Evolutionary conservation across 2,329 filamentous ascomycete genomes (phyloP).

Genomic region (Arthrobotrys iridis): DNA sequence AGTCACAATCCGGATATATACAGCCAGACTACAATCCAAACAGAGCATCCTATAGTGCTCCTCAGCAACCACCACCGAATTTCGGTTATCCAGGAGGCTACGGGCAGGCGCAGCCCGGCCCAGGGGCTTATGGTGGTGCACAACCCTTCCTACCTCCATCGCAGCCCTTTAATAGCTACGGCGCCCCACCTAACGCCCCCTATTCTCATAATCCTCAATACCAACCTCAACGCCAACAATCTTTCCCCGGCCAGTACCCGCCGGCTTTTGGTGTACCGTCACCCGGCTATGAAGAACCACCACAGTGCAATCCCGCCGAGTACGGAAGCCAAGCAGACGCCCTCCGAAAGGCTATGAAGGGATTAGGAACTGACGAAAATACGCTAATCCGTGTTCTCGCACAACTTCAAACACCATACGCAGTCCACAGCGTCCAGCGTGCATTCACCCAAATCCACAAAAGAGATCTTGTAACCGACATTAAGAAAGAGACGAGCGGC

Average conservation of each 20-base stretch:
- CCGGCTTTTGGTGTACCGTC: conserved; percentile 58
- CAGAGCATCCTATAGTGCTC: conserved; percentile 55
- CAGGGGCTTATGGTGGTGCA: conserved; percentile 50
- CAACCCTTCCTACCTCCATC: conserved; percentile 59
- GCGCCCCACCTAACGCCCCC: conserved; percentile 40
- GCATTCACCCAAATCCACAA: conserved; percentile 73
- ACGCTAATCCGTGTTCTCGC: conserved; percentile 75
- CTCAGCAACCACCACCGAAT: conserved; percentile 59
- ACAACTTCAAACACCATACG: conserved; percentile 76
- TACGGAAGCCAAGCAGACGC: conserved; percentile 74
- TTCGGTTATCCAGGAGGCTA: conserved; percentile 59
- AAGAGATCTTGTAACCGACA: conserved; percentile 77
- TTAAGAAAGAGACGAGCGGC: conserved; percentile 79
- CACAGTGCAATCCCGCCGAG: conserved; percentile 65
- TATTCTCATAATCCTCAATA: conserved; percentile 17
- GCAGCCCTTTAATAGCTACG: conserved; percentile 53
- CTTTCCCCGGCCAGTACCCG: conserved; percentile 60
- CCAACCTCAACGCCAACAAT: conserved; percentile 58
- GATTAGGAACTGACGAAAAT: conserved; percentile 88
- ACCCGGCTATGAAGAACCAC: conserved; percentile 60
- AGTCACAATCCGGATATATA: conserved; percentile 60
- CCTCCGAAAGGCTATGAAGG: conserved; percentile 87
- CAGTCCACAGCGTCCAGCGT: conserved; percentile 74
- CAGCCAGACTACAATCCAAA: conserved; percentile 60
- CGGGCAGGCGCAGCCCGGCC: not conserved